Evolutionary conservation across 108 stramenopile species (phyloP), one percentile per base, ranked within the genome.

Genomic region (Bacterosira constricta): DNA sequence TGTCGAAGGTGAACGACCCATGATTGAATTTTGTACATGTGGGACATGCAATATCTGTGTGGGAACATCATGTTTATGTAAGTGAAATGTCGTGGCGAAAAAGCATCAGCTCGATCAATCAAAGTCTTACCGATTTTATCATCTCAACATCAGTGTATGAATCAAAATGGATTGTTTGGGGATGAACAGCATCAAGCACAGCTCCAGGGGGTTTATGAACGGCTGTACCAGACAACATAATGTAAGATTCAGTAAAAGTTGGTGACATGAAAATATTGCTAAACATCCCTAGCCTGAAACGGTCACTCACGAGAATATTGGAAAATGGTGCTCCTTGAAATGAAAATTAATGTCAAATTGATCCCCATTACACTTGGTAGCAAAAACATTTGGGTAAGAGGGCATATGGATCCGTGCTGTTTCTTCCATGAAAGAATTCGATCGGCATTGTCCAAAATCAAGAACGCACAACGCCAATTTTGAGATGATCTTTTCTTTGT

Each of bases 391-490:
- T 89, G 82, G 4, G 87, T 50, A 4, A 91, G 62, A 29, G 67
- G 71, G 50, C 86, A 84, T 32, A 49, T 70, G 18, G 63, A 71
- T 27, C 75, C 60, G 31, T 69, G n/a, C n/a, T n/a, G 32, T 51
- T 64, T 52, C 31, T 66, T 81, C 74, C 67, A 65, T 7, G 85
- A 69, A 21, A 86, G 63, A 11, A 92, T 78, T n/a, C 85, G 55
- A 31, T 92, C 88, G 1, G 86, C 88, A 62, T 85, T 72, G 63
- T 92, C 91, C 36, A 92, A 72, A 25, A 92, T 69, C 18, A 92
- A 45, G 71, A 91, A 73, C 8, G 82, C 85, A 23, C 81, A 77
- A 15, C 73, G 63, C 26, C 67, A 56, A 38, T 41, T n/a, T n/a
- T 37, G 25, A 3, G 60, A 39, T 0, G 25, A n/a, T 50, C 42